Conservation (phyloP, 2,329 filamentous ascomycete genomes). For the Colletotrichum gigasporum region DNA sequence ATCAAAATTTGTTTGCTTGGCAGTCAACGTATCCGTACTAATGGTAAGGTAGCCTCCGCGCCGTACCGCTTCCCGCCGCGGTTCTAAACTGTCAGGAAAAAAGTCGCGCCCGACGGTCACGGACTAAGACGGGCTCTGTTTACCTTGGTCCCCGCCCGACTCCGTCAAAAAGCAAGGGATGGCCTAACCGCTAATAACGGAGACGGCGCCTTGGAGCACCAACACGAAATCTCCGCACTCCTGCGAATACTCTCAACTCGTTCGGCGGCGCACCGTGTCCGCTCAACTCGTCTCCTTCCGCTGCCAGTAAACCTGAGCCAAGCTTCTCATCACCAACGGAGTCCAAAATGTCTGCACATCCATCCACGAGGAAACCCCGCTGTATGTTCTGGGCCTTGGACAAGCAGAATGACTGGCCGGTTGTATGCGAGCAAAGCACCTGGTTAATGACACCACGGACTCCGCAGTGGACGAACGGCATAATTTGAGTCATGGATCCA, state of each 20-base stretch:
- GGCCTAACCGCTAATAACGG: background rate
- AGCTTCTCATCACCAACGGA: background rate
- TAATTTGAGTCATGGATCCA: background rate
- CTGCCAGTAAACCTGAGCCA: background rate
- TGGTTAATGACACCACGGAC: background rate
- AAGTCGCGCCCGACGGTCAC: constrained; percentile 1
- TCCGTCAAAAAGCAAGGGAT: constrained; percentile 23
- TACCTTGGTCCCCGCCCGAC: background rate
- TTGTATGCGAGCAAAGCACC: no score
- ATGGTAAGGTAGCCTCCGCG: constrained; percentile 32
- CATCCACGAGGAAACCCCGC: background rate
- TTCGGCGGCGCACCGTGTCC: background rate
- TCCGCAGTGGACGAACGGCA: background rate
- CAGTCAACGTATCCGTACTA: constrained; percentile 24
- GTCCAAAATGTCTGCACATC: background rate
- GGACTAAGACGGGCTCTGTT: constrained; percentile 1
- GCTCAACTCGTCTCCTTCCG: background rate
- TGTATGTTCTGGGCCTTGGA: no score
- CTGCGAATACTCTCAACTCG: background rate
- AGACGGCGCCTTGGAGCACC: background rate
- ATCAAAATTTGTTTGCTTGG: constrained; percentile 28
- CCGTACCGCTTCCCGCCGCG: constrained; percentile 31
- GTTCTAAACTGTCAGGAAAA: constrained; percentile 16
- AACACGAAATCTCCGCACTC: background rate
- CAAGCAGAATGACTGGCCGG: no score